phyloP scores from a whole-genome alignment of 108 stramenopile genomes.

The Epithemia pelagica region DNA sequence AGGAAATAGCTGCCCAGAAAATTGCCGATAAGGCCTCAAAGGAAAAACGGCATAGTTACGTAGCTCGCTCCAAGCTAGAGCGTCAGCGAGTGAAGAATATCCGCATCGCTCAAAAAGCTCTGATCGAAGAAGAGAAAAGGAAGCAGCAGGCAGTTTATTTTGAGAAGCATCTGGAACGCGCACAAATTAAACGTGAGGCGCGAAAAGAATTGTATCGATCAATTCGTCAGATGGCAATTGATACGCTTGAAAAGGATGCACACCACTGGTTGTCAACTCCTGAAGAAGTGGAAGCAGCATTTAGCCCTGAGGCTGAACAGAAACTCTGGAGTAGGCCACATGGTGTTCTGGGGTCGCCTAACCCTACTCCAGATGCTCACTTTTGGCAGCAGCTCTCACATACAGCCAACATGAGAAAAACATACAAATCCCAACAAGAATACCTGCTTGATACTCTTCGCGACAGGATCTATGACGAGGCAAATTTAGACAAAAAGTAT shows the following conservation, averaged over 20 bases:
- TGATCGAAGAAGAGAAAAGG: conserved; percentile 36
- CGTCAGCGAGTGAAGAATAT: conserved; percentile 71
- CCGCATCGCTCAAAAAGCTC: conserved; percentile 44
- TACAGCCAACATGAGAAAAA: conserved; percentile 59
- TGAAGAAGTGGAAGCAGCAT: conserved; percentile 77
- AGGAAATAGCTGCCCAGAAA: conserved; percentile 46
- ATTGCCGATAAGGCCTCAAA: conserved; percentile 45
- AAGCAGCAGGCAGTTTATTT: conserved; percentile 42
- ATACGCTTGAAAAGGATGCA: conserved; percentile 73
- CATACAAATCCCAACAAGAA: conserved; percentile 56
- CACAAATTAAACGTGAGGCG: conserved; percentile 47
- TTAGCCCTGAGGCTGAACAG: conserved; percentile 56
- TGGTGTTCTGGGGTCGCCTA: conserved; percentile 64
- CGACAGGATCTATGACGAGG: conserved; percentile 51
- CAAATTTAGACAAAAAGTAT: conserved; percentile 49
- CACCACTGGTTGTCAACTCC: conserved; percentile 67
- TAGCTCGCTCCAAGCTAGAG: conserved; percentile 46
- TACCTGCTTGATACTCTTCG: conserved; percentile 53
- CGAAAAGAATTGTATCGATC: conserved; percentile 37
- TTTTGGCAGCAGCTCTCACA: conserved; percentile 80
- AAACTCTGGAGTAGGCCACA: conserved; percentile 60
- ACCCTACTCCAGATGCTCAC: conserved; percentile 57
- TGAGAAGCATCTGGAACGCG: conserved; percentile 47
- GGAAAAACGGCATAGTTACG: conserved; percentile 20
- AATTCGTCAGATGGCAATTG: conserved; percentile 58